Base-by-base conservation (phyloP, 352 stramenopile genomes). In the Pythium pyrilobum region DNA sequence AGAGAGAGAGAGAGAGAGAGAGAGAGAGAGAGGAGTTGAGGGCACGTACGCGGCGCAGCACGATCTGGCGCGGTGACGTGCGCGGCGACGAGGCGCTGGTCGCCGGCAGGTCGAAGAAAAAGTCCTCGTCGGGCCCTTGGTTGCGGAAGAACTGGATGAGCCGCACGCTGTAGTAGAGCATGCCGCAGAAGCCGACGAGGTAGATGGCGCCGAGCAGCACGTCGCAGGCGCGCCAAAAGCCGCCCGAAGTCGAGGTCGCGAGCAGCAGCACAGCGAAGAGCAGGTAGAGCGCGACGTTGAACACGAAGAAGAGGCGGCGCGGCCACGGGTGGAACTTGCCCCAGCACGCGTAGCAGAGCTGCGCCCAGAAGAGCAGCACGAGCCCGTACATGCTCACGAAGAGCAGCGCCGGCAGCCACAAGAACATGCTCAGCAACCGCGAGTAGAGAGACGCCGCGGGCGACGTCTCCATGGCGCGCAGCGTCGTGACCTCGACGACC, bases 341-440 rank as follows among this genome's bases (percentile, higher is more conserved):
- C 70, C 80, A 88, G 60, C 80, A 89, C 5, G 82, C 79, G 63
- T 89, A 89, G 66, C 82, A 92, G n/a, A 92, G 61, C 45, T 90
- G 79, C 15, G 82, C 79, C 72, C 80, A 90, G 47, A 92, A 92
- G 40, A 92, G 77, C 62, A 92, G 68, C 64, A 92, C 77, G 27
- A 92, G 76, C 10, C 75, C 79, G 48, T 92, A 90, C 74, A 87
- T 92, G 53, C 75, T 85, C 59, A 90, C 69, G 44, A 90, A 92
- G n/a, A 92, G 69, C 63, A 92, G 80, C 51, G 74, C 76, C 24
- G 82, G 82, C 13, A 92, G 66, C 73, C 81, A 88, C 16, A 89
- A 57, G 56, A 92, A 85, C 33, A 89, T 54, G 31, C 67, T 64
- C 27, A 85, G 64, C 46, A 90, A 51, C 8, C 69, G 66, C 50